Evolutionary conservation across 2,329 filamentous ascomycete species (phyloP).

Genomic region (Colletotrichum falcatum): DNA sequence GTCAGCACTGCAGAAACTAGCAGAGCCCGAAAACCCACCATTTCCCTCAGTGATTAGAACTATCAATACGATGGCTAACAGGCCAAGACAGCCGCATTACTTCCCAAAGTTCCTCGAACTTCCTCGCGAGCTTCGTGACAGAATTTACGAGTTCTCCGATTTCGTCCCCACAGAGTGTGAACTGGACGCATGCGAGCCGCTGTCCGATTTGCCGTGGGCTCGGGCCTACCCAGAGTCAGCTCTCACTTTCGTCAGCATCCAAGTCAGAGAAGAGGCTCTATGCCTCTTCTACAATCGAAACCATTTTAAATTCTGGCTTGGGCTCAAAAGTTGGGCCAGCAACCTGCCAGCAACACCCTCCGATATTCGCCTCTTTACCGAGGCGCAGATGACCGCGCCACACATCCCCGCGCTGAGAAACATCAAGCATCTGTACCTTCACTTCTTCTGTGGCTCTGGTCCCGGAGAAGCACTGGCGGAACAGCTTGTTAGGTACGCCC

Average conservation of each 20-base stretch:
- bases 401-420: neutral
- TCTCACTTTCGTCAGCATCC: neutral
- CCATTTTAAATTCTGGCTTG: conserved; percentile 7
- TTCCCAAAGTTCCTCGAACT: neutral
- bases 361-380: neutral
- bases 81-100: neutral
- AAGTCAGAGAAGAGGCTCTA: neutral
- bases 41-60: neutral
- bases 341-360: neutral
- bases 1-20: too few relatives aligned
- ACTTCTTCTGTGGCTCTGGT: conserved; percentile 1
- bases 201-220: neutral
- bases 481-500: neutral
- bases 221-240: neutral
- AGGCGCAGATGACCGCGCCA: neutral
- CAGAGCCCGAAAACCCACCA: neutral
- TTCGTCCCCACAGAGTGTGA: neutral
- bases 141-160: neutral
- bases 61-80: neutral
- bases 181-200: neutral
- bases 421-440: neutral
- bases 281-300: neutral
- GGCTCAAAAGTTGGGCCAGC: neutral
- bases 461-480: neutral
- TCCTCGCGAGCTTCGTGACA: neutral